Conservation (phyloP, 1,139 yeast genomes). For the Debaryomyces sp. region DNA sequence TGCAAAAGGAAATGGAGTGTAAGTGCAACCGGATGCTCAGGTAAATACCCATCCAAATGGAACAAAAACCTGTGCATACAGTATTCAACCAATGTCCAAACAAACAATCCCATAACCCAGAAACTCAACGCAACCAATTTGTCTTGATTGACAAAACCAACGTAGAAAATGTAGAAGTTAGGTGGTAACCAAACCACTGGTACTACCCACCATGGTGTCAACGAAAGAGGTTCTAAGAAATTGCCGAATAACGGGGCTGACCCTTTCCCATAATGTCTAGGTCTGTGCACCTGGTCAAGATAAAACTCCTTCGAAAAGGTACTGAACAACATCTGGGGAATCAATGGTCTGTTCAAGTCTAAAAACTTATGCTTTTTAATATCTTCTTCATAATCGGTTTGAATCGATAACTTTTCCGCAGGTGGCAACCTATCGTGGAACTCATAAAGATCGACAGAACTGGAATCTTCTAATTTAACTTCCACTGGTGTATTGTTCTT, state of each 20-base stretch:
- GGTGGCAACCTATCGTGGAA: constrained; percentile 70
- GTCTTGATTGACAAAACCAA: constrained; percentile 42
- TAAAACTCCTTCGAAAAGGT: constrained; percentile 84
- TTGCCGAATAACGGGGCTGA: constrained; percentile 75
- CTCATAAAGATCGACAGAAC: constrained; percentile 32
- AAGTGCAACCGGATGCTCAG: constrained; percentile 74
- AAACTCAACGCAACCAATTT: constrained; percentile 42
- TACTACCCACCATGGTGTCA: constrained; percentile 66
- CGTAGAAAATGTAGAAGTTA: constrained; percentile 52
- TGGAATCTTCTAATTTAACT: constrained; percentile 32
- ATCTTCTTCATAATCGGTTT: constrained; percentile 78
- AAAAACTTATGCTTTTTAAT: constrained; percentile 77
- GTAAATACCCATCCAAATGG: constrained; percentile 86
- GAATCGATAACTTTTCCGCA: constrained; percentile 69
- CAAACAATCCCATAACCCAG: constrained; percentile 67
- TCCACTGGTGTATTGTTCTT: constrained; percentile 46
- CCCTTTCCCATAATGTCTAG: constrained; percentile 81
- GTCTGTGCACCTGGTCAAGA: constrained; percentile 94
- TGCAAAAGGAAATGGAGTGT: constrained; percentile 88
- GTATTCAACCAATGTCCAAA: constrained; percentile 94
- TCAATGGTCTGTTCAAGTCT: constrained; percentile 79
- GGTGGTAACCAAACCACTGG: constrained; percentile 91
- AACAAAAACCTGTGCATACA: constrained; percentile 85
- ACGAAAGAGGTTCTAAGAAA: constrained; percentile 50
- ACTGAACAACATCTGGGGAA: constrained; percentile 75